These are phyloP conservation scores for Camellia oleifera DNA, from an alignment of 179 eudicot genomes.

Conservation along the genomic window DNA sequence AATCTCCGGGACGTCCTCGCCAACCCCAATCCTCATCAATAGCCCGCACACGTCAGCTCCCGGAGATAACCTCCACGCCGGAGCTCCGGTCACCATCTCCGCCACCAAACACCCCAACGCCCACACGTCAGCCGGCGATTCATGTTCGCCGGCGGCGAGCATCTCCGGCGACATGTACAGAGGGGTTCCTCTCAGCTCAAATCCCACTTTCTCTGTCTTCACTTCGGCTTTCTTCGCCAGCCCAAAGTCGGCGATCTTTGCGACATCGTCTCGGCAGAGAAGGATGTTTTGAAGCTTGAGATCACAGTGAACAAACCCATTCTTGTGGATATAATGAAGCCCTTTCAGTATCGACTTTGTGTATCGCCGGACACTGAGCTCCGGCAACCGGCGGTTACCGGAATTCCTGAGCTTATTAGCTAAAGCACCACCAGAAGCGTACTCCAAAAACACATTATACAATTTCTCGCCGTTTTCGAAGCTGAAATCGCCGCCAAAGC, in stretches of 20 bases:
- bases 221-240: constrained; percentile 39
- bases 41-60: constrained; percentile 25
- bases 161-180: constrained; percentile 84
- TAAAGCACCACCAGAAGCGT: constrained; percentile 58
- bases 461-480: constrained; percentile 42
- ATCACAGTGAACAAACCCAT: constrained; percentile 73
- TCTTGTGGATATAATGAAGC: constrained; percentile 41
- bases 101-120: constrained; percentile 55
- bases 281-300: constrained; percentile 68
- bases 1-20: constrained; percentile 43
- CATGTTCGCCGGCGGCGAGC: constrained; percentile 39
- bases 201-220: constrained; percentile 17
- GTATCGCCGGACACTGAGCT: constrained; percentile 38
- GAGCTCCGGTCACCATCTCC: constrained; percentile 51
- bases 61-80: constrained; percentile 38
- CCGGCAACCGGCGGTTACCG: constrained; percentile 26
- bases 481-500: constrained; percentile 40
- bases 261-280: constrained; percentile 28
- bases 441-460: constrained; percentile 68
- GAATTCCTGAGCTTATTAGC: constrained; percentile 39
- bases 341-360: constrained; percentile 54
- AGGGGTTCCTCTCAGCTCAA: constrained; percentile 72
- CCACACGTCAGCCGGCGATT: constrained; percentile 54
- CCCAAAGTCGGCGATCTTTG: constrained; percentile 78
- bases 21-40: constrained; percentile 41